Evolutionary conservation across 176 grass and related monocot genomes (phyloP), one percentile per base, ranked within the genome.

Genomic region (Musa troglodytarum): DNA sequence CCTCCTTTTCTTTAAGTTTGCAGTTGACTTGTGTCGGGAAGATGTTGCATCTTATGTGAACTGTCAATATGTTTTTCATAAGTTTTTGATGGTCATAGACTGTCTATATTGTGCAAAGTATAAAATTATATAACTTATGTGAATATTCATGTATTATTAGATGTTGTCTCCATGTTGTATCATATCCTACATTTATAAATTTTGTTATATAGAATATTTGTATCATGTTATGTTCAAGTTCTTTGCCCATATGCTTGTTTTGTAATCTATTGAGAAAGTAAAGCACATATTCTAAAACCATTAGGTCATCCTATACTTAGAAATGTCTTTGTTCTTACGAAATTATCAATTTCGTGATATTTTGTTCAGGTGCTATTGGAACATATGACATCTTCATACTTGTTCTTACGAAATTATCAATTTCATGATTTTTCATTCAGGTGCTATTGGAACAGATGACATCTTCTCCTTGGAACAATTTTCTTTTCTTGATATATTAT

Each of bases 401-500:
- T 19, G 14, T 59, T 65, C 21, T 65, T 26, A 65, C 11, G 22
- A 26, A 13, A 65, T 23, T 65, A 11, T 26, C 21, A 65, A n/a
- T n/a, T 57, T 19, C 69, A 69, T 66, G n/a, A 13, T 77, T 75
- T 68, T 72, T 65, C 57, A 76, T 79, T 75, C 88, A 97, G 94
- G 90, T 97, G 52, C 73, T 97, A 26, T 14, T 93, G 68, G 94
- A 93, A 81, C 90, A 93, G 77, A 28, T 93, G 65, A 91, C 88
- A 8, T 82, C 78, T 62, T 97, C 94, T 84, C 90, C 93, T 3
- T 90, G 83, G 86, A 93, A 88, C 80, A 82, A 93, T 61, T 53
- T 97, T 51, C 68, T 97, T n/a, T 97, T 97, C 72, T 79, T 97
- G 82, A 76, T 87, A 52, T 97, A 97, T 66, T 93, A 90, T 73